Evolutionary conservation across 495 filamentous ascomycete species (phyloP).

Genomic region (Haplographium delicatum): DNA sequence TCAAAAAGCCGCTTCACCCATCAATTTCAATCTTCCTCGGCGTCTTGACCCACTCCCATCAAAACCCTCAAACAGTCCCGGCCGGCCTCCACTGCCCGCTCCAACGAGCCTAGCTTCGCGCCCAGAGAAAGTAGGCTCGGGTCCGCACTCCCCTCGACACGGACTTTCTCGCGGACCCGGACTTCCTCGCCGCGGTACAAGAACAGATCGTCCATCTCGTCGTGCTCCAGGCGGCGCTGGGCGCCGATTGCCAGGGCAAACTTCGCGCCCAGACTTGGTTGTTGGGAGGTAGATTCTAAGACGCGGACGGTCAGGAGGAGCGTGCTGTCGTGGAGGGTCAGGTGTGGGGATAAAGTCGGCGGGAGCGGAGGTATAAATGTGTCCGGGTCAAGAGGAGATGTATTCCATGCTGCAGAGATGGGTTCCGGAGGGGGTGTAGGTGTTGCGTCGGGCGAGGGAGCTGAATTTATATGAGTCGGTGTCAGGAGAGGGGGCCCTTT

Average conservation of each 20-base stretch:
- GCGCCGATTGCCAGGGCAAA: slow-evolving; percentile 52
- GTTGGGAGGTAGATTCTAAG: slow-evolving; percentile 56
- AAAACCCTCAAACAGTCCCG: slow-evolving; percentile 72
- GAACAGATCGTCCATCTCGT: slow-evolving; percentile 75
- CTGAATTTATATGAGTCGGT: not conserved
- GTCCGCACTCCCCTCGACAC: slow-evolving; percentile 79
- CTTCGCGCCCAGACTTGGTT: slow-evolving; percentile 42
- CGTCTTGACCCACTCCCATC: slow-evolving; percentile 58
- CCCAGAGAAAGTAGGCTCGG: slow-evolving; percentile 81
- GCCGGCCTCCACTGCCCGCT: slow-evolving; percentile 63
- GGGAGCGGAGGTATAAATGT: slow-evolving; percentile 48
- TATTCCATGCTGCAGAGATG: slow-evolving; percentile 28
- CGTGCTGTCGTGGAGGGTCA: slow-evolving; percentile 71
- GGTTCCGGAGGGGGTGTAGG: not conserved
- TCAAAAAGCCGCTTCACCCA: not conserved
- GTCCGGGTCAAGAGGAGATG: slow-evolving; percentile 25
- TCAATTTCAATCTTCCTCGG: slow-evolving; percentile 17
- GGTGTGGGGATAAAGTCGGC: slow-evolving; percentile 61
- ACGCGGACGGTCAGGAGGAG: slow-evolving; percentile 75
- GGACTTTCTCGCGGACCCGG: slow-evolving; percentile 80
- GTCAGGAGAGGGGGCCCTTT: slow-evolving; percentile 45
- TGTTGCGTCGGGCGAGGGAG: not conserved
- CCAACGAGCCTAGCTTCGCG: slow-evolving; percentile 79
- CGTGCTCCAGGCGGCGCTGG: slow-evolving; percentile 62
- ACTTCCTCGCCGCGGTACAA: slow-evolving; percentile 56